These are phyloP conservation scores for Chalaropsis thielavioides DNA, from an alignment of 2,329 filamentous ascomycete genomes.

Conservation along the genomic window DNA sequence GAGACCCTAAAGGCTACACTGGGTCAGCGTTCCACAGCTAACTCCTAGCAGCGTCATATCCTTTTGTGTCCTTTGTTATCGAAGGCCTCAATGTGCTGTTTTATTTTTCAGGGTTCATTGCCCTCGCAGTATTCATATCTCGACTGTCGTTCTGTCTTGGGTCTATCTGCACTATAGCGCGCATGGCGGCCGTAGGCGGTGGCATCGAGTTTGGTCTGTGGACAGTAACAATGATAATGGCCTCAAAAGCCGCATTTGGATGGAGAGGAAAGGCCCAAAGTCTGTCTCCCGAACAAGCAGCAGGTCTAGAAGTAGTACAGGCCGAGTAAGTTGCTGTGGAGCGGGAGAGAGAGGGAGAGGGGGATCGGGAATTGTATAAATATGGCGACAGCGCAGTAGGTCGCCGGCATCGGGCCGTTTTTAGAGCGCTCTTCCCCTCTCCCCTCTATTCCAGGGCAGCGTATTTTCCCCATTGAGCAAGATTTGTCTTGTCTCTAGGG, in stretches of 20 bases:
- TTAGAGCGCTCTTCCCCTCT: neutral
- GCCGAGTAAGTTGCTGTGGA: neutral
- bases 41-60: conserved; percentile 30
- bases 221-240: conserved; percentile 34
- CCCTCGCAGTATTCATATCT: conserved; percentile 42
- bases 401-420: neutral
- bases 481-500: neutral
- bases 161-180: conserved; percentile 40
- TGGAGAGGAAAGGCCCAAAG: conserved; percentile 21
- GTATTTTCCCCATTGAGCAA: neutral
- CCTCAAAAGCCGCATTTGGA: conserved; percentile 33
- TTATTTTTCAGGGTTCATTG: conserved; percentile 46
- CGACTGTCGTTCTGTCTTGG: conserved; percentile 43
- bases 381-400: neutral
- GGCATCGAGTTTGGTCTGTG: conserved; percentile 40
- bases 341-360: conserved; percentile 20
- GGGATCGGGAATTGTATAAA: conserved; percentile 21
- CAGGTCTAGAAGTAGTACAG: conserved; percentile 2
- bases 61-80: conserved; percentile 34
- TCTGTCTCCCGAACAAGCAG: conserved; percentile 23
- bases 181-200: conserved; percentile 39
- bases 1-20: neutral
- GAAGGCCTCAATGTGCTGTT: conserved; percentile 40
- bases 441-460: neutral
- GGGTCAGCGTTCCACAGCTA: neutral